phyloP scores from a whole-genome alignment of 768 basidiomycete species.

The Podaxis sp. region DNA sequence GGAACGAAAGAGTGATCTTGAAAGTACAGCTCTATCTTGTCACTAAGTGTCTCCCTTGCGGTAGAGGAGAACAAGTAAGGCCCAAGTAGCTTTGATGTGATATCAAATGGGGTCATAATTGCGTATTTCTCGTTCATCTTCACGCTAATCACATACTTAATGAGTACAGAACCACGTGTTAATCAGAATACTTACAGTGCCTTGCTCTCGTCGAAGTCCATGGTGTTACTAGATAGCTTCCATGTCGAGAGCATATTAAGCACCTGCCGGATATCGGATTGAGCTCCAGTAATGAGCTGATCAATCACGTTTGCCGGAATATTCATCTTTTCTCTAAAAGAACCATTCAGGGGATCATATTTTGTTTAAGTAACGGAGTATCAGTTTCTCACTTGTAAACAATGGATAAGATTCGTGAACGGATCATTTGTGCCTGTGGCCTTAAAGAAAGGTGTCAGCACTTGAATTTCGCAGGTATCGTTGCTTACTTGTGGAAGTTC shows the following conservation, averaged over 20 bases:
- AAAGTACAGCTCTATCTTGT: slow-evolving; percentile 96
- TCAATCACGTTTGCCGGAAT: slow-evolving; percentile 90
- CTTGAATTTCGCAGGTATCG: neutral
- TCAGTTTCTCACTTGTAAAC: slow-evolving; percentile 68
- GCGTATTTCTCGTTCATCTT: slow-evolving; percentile 91
- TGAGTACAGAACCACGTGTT: neutral
- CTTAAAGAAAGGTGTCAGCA: slow-evolving; percentile 34
- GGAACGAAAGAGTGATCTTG: slow-evolving; percentile 95
- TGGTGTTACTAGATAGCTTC: slow-evolving; percentile 75
- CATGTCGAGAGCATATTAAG: slow-evolving; percentile 98
- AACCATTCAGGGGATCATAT: neutral
- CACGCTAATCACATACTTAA: slow-evolving; percentile 40
- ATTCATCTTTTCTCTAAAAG: slow-evolving; percentile 82
- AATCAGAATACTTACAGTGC: slow-evolving; percentile 57
- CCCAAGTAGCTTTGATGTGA: slow-evolving; percentile 84
- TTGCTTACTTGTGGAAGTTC: slow-evolving; percentile 67
- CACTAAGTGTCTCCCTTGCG: slow-evolving; percentile 72
- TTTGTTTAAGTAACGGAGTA: neutral
- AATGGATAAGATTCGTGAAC: slow-evolving; percentile 86
- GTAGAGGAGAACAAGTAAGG: slow-evolving; percentile 88
- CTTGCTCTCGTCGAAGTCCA: slow-evolving; percentile 93
- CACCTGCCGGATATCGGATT: slow-evolving; percentile 96
- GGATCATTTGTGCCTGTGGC: slow-evolving; percentile 69
- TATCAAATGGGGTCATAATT: slow-evolving; percentile 87
- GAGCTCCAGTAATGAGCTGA: slow-evolving; percentile 81